Base-by-base conservation (phyloP, 768 basidiomycete species). In the Suillus discolor region DNA sequence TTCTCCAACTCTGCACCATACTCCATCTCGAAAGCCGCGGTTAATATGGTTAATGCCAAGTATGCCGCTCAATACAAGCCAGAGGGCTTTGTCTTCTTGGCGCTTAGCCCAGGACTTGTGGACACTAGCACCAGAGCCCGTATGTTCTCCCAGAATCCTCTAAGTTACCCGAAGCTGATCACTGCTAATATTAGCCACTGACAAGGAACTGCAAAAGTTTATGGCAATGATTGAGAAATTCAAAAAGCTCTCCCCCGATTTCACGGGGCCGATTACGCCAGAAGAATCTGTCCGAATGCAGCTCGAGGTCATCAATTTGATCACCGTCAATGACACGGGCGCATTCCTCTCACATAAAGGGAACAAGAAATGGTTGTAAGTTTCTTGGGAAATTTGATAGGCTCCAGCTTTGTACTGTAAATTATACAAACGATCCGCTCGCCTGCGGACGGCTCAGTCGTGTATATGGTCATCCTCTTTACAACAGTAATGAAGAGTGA, bases 81-180 rank as follows among this genome's bases (percentile, higher is more conserved):
- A 5, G 78, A 81, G 57, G 79, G 79, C 11, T 41, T 80, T 65
- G 55, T 73, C 2, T 78, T 81, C 74, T 71, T 81, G 18, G 69
- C 77, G 5, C 63, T 81, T 62, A 77, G 75, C 62, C 81, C 81
- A 4, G 81, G 80, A 5, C 18, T 79, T 8, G 80, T 81, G 8
- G 68, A 79, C 39, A 59, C 57, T 6, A 41, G 39, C 15, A 41
- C 60, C 41, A 63, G 25, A 3, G 23, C 42, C 16, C 63, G 63
- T 64, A 59, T 5, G 63, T 64, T 42, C 34, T 62, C 20, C 23
- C 12, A 13, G 55, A 44, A 18, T 18, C 47, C 28, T 47, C 20
- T 62, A 11, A 62, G 68, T 39, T 18, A 54, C 6, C 42, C 59
- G 8, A 20, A 23, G 39, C 57, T 59, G 54, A 57, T 44, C 0